Percentiles rank a stretch among this genome's conserved stretches.
phyloP scores from a whole-genome alignment of 2,329 filamentous ascomycete species.

The Phyllachora maydis region DNA sequence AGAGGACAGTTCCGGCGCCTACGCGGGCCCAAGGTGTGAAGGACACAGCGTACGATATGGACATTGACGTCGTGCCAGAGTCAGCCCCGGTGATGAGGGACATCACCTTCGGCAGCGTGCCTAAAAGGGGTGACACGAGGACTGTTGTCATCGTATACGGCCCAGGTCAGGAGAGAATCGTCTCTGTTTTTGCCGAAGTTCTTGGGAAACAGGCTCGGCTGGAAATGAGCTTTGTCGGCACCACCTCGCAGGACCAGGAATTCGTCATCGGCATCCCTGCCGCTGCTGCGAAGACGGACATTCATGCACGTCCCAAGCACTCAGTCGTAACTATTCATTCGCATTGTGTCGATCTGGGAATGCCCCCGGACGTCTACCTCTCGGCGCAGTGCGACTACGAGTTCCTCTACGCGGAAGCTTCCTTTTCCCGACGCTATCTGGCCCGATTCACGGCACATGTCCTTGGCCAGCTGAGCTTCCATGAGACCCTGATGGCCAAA shows the following conservation, averaged over 20 bases:
- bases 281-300: conserved; percentile 31
- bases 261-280: conserved; percentile 48
- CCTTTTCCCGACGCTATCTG: conserved; percentile 55
- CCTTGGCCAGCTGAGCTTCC: conserved; percentile 58
- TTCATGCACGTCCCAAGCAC: conserved; percentile 33
- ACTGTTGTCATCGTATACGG: conserved; percentile 50
- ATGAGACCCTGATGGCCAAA: conserved; percentile 60
- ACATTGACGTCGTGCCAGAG: too few species aligned
- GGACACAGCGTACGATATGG: too few species aligned
- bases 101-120: conserved; percentile 23
- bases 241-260: conserved; percentile 32
- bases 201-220: conserved; percentile 52
- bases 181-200: conserved; percentile 58
- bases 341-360: conserved; percentile 52
- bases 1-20: too few species aligned
- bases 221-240: conserved; percentile 29
- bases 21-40: too few species aligned
- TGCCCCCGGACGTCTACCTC: conserved; percentile 43
- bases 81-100: too few species aligned
- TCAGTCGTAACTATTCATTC: conserved; percentile 53
- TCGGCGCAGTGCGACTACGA: conserved; percentile 64
- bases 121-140: conserved; percentile 31
- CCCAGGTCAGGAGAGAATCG: conserved; percentile 50
- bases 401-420: conserved; percentile 57
- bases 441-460: conserved; percentile 63